These are phyloP conservation scores for Amphirosellinia nigrospora DNA, from an alignment of 495 filamentous ascomycete genomes.

Conservation along the genomic window DNA sequence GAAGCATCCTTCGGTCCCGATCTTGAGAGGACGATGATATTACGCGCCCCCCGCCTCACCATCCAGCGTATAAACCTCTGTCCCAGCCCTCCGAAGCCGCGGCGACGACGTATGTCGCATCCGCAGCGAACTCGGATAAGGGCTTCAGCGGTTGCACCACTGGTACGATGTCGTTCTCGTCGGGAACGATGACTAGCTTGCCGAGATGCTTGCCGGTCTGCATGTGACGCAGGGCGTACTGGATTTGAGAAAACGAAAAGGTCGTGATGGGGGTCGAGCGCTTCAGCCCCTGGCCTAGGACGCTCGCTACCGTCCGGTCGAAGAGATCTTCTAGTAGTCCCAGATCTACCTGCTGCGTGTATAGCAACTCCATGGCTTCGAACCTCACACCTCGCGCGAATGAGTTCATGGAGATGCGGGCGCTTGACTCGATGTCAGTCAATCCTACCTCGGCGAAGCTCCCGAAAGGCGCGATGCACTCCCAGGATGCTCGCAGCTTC, in stretches of 20 bases:
- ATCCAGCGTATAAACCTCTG: slow-evolving; percentile 49
- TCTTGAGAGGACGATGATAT: slow-evolving; percentile 41
- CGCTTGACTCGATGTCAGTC: not conserved
- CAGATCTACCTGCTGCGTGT: not conserved
- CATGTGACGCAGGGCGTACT: slow-evolving; percentile 29
- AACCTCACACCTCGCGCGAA: not conserved
- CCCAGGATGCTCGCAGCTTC: not conserved
- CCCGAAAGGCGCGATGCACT: slow-evolving; percentile 20
- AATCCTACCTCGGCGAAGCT: not conserved
- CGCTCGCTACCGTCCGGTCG: not conserved
- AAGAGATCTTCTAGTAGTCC: not conserved
- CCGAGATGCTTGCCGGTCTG: slow-evolving; percentile 5
- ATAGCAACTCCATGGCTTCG: not conserved
- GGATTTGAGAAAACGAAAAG: not conserved
- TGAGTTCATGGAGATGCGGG: not conserved
- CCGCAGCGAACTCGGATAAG: not conserved
- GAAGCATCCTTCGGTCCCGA: slow-evolving; percentile 19
- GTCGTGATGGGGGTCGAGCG: not conserved
- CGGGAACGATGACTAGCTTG: slow-evolving; percentile 15
- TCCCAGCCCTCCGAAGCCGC: slow-evolving; percentile 48
- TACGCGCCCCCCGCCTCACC: slow-evolving; percentile 40
- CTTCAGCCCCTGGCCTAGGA: not conserved
- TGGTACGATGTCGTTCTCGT: not conserved
- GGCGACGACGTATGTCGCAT: slow-evolving; percentile 38
- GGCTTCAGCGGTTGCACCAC: not conserved